Base-by-base conservation (phyloP, 441 rosid genomes). In the Hura crepitans region DNA sequence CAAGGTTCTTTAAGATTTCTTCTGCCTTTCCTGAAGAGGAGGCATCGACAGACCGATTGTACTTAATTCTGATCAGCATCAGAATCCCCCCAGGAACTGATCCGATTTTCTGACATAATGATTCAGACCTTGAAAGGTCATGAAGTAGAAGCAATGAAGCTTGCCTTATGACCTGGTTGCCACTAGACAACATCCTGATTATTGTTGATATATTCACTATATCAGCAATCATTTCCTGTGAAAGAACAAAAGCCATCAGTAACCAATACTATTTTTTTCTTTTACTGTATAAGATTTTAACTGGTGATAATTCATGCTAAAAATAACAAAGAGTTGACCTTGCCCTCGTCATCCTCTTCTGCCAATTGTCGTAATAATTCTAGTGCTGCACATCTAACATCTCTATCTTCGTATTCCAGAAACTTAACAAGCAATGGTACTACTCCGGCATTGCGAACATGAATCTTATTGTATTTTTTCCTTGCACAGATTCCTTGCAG, bases 31-130 rank as follows among this genome's bases (percentile, higher is more conserved):
- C 85, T n/a, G 88, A 81, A 42, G 89, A 85, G 28, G 81, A 79
- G 67, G 79, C 74, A 76, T 90, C 97, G 7, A 49, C 65, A 2
- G 84, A 73, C 46, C 37, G 75, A 64, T 83, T 84, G 83, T 87
- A 85, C 72, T 82, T 93, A 14, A 72, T 72, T 54, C 87, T 89
- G 78, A 93, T 81, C 77, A 93, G 84, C 86, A 90, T 83, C 85
- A 90, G 42, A 73, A 93, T 84, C 35, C 86, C 89, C 67, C 97
- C 97, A 10, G 87, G 79, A 59, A 78, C 76, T 35, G 80, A 79
- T 51, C 98, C 93, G 30, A 90, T 82, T 72, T 78, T 85, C 75
- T 83, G 76, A 74, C 85, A 75, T 59, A 86, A 69, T 62, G 72
- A 69, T 68, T 47, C 77, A 37, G 85, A 84, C 70, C 74, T 82